phyloP scores from a whole-genome alignment of 2,329 filamentous ascomycete genomes.

The Arachnopeziza araneosa region DNA sequence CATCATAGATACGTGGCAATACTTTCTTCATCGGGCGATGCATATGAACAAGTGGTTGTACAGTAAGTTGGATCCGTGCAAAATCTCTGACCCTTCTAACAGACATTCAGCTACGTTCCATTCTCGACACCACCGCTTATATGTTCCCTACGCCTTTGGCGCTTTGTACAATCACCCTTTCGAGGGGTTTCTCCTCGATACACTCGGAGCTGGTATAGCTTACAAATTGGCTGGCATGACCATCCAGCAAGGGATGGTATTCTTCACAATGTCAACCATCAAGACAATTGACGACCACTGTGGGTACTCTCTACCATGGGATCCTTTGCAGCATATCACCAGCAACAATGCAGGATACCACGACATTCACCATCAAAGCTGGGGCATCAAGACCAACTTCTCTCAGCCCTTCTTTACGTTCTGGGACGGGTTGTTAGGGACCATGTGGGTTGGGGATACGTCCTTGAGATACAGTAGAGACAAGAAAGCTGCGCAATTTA shows the following conservation, averaged over 20 bases:
- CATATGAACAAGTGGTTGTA: slow-evolving; percentile 97
- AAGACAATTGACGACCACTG: slow-evolving; percentile 99
- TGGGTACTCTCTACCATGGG: slow-evolving; percentile 92
- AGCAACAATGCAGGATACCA: slow-evolving; percentile 96
- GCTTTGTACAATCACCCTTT: slow-evolving; percentile 95
- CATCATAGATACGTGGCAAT: slow-evolving; percentile 94
- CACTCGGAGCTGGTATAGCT: slow-evolving; percentile 74
- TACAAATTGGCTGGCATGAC: slow-evolving; percentile 81
- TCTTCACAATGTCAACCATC: slow-evolving; percentile 83
- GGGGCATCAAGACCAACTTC: slow-evolving; percentile 97
- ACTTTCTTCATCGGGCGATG: slow-evolving; percentile 94
- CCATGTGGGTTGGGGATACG: slow-evolving; percentile 37
- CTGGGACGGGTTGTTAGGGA: slow-evolving; percentile 81
- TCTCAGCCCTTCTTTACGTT: slow-evolving; percentile 92
- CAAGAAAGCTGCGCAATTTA: slow-evolving; percentile 27
- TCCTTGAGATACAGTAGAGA: slow-evolving; percentile 23
- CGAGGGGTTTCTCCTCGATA: slow-evolving; percentile 91
- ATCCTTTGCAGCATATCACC: slow-evolving; percentile 85
- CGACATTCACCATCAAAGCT: slow-evolving; percentile 97
- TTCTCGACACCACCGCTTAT: slow-evolving; percentile 91
- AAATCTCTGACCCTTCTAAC: slow-evolving; percentile 14
- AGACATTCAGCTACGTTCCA: slow-evolving; percentile 68
- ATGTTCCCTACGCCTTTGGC: slow-evolving; percentile 95
- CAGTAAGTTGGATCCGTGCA: slow-evolving; percentile 51
- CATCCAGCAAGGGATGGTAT: slow-evolving; percentile 79